phyloP scores from a whole-genome alignment of 1,284 basidiomycete species.

The Sanguinoderma infundibulare region DNA sequence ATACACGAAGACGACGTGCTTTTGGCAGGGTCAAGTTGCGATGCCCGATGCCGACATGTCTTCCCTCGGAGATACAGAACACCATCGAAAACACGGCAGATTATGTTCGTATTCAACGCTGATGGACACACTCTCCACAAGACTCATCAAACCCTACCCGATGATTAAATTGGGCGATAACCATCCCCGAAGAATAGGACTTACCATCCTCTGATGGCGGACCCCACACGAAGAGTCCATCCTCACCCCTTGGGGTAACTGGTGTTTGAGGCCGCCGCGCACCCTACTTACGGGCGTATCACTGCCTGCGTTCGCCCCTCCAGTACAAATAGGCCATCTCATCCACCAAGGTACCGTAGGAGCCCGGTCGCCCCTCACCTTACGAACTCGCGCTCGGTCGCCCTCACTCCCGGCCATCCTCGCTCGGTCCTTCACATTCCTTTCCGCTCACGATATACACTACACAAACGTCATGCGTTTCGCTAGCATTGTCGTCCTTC shows the following conservation, averaged over 20 bases:
- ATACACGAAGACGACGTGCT: no score
- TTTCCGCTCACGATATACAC: slow-evolving; percentile 13
- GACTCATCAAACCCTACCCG: neutral
- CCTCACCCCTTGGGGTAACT: no score
- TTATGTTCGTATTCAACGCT: no score
- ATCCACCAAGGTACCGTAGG: slow-evolving; percentile 11
- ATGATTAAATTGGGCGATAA: neutral
- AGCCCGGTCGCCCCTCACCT: slow-evolving; percentile 25
- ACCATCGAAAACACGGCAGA: no score
- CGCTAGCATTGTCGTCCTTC: slow-evolving; percentile 25
- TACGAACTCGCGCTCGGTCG: slow-evolving; percentile 24
- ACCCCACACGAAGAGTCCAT: no score
- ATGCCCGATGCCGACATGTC: no score
- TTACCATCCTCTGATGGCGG: no score
- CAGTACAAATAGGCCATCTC: slow-evolving; percentile 13
- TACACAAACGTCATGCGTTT: slow-evolving; percentile 27
- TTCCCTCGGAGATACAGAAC: no score
- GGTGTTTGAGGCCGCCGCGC: neutral
- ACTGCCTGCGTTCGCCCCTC: neutral
- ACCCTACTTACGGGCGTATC: neutral
- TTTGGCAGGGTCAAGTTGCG: no score
- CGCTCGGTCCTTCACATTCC: slow-evolving; percentile 9
- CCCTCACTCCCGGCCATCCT: slow-evolving; percentile 18
- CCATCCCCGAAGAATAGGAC: no score
- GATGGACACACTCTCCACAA: no score